Percentiles rank a stretch among this genome's conserved stretches.
Evolutionary conservation across 1,284 basidiomycete species (phyloP).

Genomic region (Rhodofomes roseus): DNA sequence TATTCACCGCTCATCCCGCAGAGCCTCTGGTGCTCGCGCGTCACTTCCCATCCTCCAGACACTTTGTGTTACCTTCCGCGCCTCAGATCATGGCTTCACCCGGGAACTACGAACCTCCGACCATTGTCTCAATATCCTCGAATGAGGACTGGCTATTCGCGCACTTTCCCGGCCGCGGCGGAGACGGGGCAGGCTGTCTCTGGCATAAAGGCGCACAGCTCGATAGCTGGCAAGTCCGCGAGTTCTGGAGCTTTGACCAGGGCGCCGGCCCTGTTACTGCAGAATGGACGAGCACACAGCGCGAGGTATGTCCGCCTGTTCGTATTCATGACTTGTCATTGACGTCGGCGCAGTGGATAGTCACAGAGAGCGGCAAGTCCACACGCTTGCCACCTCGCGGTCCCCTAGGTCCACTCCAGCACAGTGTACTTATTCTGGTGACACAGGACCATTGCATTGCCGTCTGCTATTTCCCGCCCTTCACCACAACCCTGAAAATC

Average conservation of each 20-base stretch:
- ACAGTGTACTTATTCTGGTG: constrained; percentile 28
- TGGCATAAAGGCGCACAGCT: constrained; percentile 57
- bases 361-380: constrained; percentile 26
- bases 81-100: constrained; percentile 41
- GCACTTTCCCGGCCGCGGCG: constrained; percentile 58
- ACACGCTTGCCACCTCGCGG: constrained; percentile 29
- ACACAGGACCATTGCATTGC: constrained; percentile 29
- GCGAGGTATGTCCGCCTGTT: constrained; percentile 47
- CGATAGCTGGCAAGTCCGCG: constrained; percentile 59
- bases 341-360: constrained; percentile 25
- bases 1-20: constrained; percentile 62
- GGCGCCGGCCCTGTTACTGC: constrained; percentile 57
- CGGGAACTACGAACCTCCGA: constrained; percentile 55
- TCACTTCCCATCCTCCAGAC: constrained; percentile 64
- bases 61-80: constrained; percentile 56
- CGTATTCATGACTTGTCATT: neutral
- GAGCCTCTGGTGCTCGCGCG: constrained; percentile 58
- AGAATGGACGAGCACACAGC: constrained; percentile 54
- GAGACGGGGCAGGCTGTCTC: constrained; percentile 57
- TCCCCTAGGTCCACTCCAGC: constrained; percentile 18
- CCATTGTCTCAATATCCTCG: constrained; percentile 55
- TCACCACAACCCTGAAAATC: constrained; percentile 17
- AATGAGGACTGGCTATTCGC: constrained; percentile 66
- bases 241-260: constrained; percentile 50
- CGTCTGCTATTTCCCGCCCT: constrained; percentile 21